Evolutionary conservation across 129 eudicot genomes (phyloP).

Genomic region (Deinandra increscens): DNA sequence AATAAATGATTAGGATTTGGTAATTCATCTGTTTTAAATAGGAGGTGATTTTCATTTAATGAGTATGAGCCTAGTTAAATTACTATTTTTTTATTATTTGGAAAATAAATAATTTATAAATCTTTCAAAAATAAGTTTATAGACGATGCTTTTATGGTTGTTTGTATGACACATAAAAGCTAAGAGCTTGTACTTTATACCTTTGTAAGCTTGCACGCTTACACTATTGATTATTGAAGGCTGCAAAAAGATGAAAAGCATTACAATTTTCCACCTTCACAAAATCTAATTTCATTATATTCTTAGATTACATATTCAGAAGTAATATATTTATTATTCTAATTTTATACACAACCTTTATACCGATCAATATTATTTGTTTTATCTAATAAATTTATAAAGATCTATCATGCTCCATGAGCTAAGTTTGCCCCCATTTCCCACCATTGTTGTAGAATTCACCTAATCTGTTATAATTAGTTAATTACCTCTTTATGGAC

Average conservation of each 20-base stretch:
- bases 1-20: too few species aligned
- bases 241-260: conserved; percentile 32
- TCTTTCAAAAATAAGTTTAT: not conserved
- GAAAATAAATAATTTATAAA: not conserved
- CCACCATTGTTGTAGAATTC: too few species aligned
- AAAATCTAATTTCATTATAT: not conserved
- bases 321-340: too few species aligned
- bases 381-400: too few species aligned
- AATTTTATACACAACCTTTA: too few species aligned
- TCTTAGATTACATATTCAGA: not conserved
- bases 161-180: conserved; percentile 22
- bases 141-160: not conserved
- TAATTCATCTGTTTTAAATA: too few species aligned
- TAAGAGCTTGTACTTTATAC: conserved; percentile 4
- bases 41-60: too few species aligned
- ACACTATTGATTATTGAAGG: conserved; percentile 26
- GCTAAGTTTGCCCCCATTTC: too few species aligned
- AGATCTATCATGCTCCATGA: too few species aligned
- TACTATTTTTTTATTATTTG: not conserved
- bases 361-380: too few species aligned
- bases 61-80: not conserved
- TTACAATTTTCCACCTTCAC: not conserved
- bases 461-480: too few species aligned
- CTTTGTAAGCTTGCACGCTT: conserved; percentile 29
- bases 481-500: too few species aligned